phyloP scores from a whole-genome alignment of 2,329 filamentous ascomycete species.

The Colletotrichum ledebouriae region DNA sequence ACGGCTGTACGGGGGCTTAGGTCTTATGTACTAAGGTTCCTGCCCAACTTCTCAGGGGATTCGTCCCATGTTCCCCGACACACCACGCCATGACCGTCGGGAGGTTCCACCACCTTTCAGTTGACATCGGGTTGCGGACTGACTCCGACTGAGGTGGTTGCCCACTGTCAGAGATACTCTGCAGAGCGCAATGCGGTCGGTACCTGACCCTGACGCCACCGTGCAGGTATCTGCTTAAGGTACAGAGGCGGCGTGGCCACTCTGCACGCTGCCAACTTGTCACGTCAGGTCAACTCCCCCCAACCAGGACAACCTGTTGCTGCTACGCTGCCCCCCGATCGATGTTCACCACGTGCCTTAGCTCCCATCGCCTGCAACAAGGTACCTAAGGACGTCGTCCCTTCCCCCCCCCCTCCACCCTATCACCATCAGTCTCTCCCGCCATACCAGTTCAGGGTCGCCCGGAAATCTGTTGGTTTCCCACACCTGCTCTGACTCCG shows the following conservation, averaged over 20 bases:
- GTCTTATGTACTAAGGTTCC: conserved; percentile 18
- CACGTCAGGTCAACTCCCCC: too few relatives aligned
- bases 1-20: conserved; percentile 15
- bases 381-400: neutral
- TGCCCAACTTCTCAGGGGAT: conserved; percentile 16
- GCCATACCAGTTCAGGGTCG: conserved; percentile 12
- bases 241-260: neutral
- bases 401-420: neutral
- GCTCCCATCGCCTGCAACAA: conserved; percentile 21
- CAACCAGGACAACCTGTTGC: neutral
- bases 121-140: neutral
- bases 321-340: conserved; percentile 20
- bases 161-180: neutral
- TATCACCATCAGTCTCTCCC: conserved; percentile 7
- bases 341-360: conserved; percentile 7
- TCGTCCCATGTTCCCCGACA: conserved; percentile 38
- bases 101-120: conserved; percentile 20
- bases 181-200: neutral
- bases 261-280: conserved; percentile 1
- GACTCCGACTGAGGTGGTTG: neutral
- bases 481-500: conserved; percentile 12
- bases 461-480: conserved; percentile 1
- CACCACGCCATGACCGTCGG: conserved; percentile 32
- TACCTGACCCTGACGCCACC: neutral
- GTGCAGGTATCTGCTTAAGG: neutral